Base-by-base conservation (phyloP, 1,284 basidiomycete species). In the Ustilago sp. region DNA sequence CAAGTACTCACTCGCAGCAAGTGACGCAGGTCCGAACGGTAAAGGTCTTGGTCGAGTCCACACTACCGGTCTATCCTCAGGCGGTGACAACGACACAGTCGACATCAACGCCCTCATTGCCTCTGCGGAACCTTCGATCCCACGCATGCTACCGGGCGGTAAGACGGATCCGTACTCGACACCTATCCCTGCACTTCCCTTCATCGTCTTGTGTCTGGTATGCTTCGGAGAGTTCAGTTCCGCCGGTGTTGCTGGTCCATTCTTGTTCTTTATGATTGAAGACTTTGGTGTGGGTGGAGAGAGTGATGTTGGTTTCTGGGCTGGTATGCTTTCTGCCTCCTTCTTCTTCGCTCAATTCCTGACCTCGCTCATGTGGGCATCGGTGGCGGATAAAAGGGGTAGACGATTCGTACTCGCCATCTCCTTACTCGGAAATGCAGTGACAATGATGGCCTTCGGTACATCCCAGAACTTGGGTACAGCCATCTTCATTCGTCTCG, bases 291-390 rank as follows among this genome's bases (percentile, higher is more conserved):
- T 85, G 13, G 84, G 83, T 48, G 81, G 78, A 38, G 83, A 86
- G 61, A 74, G 77, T 48, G 77, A 78, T 1, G 83, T 86, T 23
- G 84, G 82, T 11, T 84, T 83, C 63, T 86, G 83, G 83, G 84
- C 83, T 15, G 84, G 84, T 34, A 84, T 86, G 58, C 74, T 83
- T 50, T 66, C 71, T 6, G 74, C 88, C 23, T 87, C 68, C 39
- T 86, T 86, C 73, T 86, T 85, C 73, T 84, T 86, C 54, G 80
- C 84, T 15, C 84, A 86, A 59, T 86, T 99, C 87, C 88, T 97
- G 47, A 98, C 96, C 1, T 96, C 94, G 36, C 88, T 99, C 48
- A 89, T 98, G 68, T 88, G 94, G 96, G 94, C 94, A 52, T 94
- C 93, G 31, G 91, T 95, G 19, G 96, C 96, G 12, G 93, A 96